These are phyloP conservation scores for Phaeosphaeriaceae sp. DNA, from an alignment of 2,329 filamentous ascomycete genomes.

Conservation along the genomic window DNA sequence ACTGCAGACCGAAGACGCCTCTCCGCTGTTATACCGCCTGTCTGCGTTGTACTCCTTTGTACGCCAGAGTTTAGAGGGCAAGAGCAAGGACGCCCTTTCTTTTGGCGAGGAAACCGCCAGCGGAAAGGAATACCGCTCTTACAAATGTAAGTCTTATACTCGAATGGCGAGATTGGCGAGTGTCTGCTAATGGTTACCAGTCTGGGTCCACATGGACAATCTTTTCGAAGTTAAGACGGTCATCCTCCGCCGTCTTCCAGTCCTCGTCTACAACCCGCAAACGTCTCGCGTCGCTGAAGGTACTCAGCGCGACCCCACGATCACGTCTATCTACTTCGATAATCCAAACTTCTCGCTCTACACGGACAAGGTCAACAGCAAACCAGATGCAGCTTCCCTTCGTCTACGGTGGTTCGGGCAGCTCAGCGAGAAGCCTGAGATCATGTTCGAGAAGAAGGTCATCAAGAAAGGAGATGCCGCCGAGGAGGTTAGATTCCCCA, in stretches of 20 bases:
- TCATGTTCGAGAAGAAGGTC: conserved; percentile 88
- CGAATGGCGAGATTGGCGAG: background rate
- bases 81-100: conserved; percentile 52
- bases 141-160: conserved; percentile 72
- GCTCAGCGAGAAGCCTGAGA: conserved; percentile 76
- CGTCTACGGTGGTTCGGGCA: conserved; percentile 92
- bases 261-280: conserved; percentile 91
- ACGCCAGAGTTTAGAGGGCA: conserved; percentile 78
- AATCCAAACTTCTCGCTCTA: conserved; percentile 86
- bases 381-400: conserved; percentile 79
- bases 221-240: conserved; percentile 96
- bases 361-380: conserved; percentile 79
- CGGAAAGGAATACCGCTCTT: conserved; percentile 77
- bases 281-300: conserved; percentile 82
- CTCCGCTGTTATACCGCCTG: conserved; percentile 83
- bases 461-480: conserved; percentile 78
- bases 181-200: conserved; percentile 53
- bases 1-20: conserved; percentile 95
- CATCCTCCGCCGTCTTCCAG: conserved; percentile 87
- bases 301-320: conserved; percentile 79
- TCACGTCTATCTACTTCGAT: conserved; percentile 97
- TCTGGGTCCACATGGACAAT: conserved; percentile 97
- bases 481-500: conserved; percentile 78
- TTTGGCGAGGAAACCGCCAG: conserved; percentile 51
- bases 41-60: conserved; percentile 97